These are phyloP conservation scores for Penicillium verrucosum DNA, from an alignment of 2,329 filamentous ascomycete genomes.

Conservation along the genomic window DNA sequence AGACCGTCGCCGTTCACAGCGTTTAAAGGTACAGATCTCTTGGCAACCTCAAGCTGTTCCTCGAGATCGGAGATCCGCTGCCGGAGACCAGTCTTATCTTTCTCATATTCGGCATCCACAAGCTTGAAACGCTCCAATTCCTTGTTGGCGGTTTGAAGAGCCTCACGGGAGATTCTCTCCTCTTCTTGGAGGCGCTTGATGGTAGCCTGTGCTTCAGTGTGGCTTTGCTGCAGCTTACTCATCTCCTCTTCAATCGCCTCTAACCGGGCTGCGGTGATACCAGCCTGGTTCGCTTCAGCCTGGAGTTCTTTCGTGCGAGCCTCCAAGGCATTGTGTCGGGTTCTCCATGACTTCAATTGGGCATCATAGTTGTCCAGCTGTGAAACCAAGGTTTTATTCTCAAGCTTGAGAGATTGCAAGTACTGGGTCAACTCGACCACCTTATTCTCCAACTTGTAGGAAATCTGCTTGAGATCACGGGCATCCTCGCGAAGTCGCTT, in stretches of 20 bases:
- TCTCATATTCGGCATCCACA: constrained; percentile 71
- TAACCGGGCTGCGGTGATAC: constrained; percentile 86
- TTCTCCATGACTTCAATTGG: constrained; percentile 95
- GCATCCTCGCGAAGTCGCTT: constrained; percentile 92
- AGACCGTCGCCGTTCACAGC: constrained; percentile 54
- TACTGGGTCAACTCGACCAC: constrained; percentile 96
- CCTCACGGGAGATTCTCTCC: constrained; percentile 80
- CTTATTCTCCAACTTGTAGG: constrained; percentile 99
- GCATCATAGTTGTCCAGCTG: constrained; percentile 95
- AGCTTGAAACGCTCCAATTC: constrained; percentile 78
- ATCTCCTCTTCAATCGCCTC: constrained; percentile 94
- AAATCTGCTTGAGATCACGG: constrained; percentile 97
- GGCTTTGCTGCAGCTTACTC: constrained; percentile 81
- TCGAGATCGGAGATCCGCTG: constrained; percentile 87
- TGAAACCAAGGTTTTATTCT: constrained; percentile 83
- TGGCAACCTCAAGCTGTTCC: constrained; percentile 86
- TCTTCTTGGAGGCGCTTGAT: constrained; percentile 95
- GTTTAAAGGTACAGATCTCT: constrained; percentile 71
- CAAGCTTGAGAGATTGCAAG: constrained; percentile 83
- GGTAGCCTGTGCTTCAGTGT: constrained; percentile 84
- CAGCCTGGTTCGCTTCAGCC: constrained; percentile 93
- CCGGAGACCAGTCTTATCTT: constrained; percentile 78
- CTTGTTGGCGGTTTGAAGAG: constrained; percentile 70
- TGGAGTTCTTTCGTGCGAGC: constrained; percentile 89
- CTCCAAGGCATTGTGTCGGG: constrained; percentile 84